A percentile compares a stretch with the other conserved stretches of the same genome.
Evolutionary conservation across 2,329 filamentous ascomycete species (phyloP).

Genomic region (Xylariaceae sp.): DNA sequence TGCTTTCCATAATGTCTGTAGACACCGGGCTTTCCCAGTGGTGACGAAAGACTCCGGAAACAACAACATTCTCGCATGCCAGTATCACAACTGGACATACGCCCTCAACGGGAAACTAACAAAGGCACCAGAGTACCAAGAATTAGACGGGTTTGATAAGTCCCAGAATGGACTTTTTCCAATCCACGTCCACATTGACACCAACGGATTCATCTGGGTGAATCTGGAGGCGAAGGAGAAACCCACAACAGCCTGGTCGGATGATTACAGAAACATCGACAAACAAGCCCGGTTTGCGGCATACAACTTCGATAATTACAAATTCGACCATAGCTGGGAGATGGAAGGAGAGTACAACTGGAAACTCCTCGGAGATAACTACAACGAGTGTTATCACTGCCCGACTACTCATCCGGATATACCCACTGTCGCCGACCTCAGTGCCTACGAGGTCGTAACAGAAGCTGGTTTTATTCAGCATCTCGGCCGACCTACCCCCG

Average conservation of each 20-base stretch:
- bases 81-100: conserved; percentile 62
- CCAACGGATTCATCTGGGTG: conserved; percentile 54
- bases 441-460: conserved; percentile 50
- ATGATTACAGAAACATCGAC: conserved; percentile 34
- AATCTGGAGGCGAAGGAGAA: conserved; percentile 47
- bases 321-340: conserved; percentile 55
- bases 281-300: conserved; percentile 15
- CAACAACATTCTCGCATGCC: conserved; percentile 52
- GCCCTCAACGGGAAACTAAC: conserved; percentile 53
- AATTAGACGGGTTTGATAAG: conserved; percentile 53
- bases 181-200: conserved; percentile 51
- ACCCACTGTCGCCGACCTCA: conserved; percentile 52
- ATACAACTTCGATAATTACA: conserved; percentile 45
- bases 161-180: conserved; percentile 52
- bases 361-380: conserved; percentile 60
- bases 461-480: conserved; percentile 49
- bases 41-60: conserved; percentile 48
- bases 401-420: conserved; percentile 56
- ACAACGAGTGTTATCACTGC: conserved; percentile 65
- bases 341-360: conserved; percentile 56
- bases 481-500: conserved; percentile 15
- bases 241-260: conserved; percentile 47
- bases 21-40: conserved; percentile 58
- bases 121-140: conserved; percentile 57
- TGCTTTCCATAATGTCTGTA: conserved; percentile 61